Conservation (phyloP, 2,329 filamentous ascomycete genomes). For the Colletotrichum filicis region DNA sequence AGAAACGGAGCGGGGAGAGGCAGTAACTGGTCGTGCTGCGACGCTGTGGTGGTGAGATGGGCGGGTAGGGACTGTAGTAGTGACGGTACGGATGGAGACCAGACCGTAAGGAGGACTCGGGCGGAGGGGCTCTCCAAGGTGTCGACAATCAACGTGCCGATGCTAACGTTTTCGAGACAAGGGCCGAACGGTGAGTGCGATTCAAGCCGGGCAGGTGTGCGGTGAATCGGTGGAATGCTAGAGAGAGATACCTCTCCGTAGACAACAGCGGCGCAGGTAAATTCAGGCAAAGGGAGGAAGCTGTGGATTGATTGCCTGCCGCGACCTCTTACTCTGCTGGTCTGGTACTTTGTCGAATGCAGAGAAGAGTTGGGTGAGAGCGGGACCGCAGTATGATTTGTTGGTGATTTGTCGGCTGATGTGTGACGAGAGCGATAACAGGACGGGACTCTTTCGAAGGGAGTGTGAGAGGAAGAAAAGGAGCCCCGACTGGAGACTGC, state of each 20-base stretch:
- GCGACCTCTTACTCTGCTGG: not conserved
- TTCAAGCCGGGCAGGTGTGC: not conserved
- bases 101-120: not conserved
- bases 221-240: not conserved
- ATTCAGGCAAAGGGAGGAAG: not conserved
- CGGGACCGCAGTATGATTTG: conserved; percentile 10
- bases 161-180: not conserved
- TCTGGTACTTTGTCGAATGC: not conserved
- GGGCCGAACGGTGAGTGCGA: not conserved
- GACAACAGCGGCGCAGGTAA: not conserved
- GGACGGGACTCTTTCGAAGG: not conserved
- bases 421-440: conserved; percentile 2
- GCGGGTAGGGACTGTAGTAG: not conserved
- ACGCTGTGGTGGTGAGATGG: not conserved
- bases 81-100: not conserved
- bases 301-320: not conserved
- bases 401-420: conserved; percentile 23
- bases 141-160: not conserved
- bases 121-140: not conserved
- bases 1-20: conserved; percentile 9
- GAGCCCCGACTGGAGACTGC: not conserved
- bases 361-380: conserved; percentile 24
- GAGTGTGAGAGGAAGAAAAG: not conserved
- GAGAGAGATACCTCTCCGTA: not conserved
- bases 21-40: not conserved